Conservation (phyloP, 2,329 filamentous ascomycete genomes). For the Aureobasidium melanogenum region DNA sequence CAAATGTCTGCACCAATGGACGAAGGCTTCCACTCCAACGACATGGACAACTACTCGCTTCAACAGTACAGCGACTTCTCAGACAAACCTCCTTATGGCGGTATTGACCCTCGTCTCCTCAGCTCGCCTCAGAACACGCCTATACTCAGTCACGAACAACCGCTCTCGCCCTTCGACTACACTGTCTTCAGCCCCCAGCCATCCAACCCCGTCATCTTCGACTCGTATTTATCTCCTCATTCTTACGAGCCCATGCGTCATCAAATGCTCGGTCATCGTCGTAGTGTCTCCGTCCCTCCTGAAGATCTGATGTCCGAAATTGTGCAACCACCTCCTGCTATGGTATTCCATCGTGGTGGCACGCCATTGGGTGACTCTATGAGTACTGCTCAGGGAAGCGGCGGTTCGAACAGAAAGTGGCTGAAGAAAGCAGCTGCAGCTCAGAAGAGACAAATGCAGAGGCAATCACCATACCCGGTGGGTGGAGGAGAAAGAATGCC, state of each 20-base stretch:
- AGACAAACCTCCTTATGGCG: background rate
- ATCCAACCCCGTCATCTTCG: background rate
- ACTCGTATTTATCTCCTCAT: background rate
- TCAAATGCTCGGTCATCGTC: conserved; percentile 11
- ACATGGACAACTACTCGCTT: background rate
- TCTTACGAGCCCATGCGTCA: conserved; percentile 9
- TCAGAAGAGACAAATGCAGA: background rate
- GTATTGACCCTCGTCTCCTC: conserved; percentile 1
- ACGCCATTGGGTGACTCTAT: background rate
- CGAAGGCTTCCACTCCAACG: background rate
- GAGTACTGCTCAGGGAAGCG: background rate
- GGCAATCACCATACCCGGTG: background rate
- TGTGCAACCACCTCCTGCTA: background rate
- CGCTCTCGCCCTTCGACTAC: background rate
- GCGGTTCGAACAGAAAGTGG: background rate
- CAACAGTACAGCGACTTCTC: background rate
- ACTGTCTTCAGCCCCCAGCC: background rate
- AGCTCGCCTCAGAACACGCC: background rate
- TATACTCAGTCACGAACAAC: background rate
- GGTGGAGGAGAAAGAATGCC: background rate
- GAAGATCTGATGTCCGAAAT: background rate
- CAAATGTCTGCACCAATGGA: background rate
- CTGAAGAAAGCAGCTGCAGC: background rate
- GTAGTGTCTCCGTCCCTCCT: conserved; percentile 6
- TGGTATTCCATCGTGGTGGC: conserved; percentile 8